Evolutionary conservation across 1,284 basidiomycete species (phyloP).

Genomic region (Rhizopogon parksii): DNA sequence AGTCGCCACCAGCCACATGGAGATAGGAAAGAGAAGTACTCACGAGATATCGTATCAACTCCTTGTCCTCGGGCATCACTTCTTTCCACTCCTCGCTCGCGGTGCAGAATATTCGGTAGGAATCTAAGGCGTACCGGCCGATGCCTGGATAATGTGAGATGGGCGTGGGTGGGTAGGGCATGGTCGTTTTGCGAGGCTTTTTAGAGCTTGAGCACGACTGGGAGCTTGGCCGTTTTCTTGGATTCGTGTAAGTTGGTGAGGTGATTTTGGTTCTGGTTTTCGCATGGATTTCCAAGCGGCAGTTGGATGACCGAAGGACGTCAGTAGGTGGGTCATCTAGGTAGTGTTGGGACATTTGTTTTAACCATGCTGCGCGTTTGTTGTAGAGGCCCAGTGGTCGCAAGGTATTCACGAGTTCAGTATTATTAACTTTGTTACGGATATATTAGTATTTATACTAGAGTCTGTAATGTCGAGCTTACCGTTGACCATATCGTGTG

Average conservation of each 20-base stretch:
- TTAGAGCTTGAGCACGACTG: neutral
- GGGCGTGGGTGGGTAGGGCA: constrained; percentile 36
- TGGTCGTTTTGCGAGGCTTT: neutral
- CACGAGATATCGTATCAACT: constrained; percentile 53
- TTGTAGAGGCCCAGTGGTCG: constrained; percentile 47
- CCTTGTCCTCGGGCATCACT: constrained; percentile 56
- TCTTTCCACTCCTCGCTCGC: constrained; percentile 43
- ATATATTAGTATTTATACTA: neutral
- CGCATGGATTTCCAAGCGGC: neutral
- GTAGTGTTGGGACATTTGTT: constrained; percentile 41
- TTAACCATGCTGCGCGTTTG: constrained; percentile 44
- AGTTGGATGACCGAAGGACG: neutral
- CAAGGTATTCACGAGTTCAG: constrained; percentile 37
- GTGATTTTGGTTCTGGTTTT: neutral
- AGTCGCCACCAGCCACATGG: neutral
- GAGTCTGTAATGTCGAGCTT: neutral
- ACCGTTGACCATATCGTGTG: constrained; percentile 47
- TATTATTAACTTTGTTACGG: constrained; percentile 24
- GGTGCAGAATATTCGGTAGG: constrained; percentile 58
- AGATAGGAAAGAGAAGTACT: constrained; percentile 12
- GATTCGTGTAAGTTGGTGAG: neutral
- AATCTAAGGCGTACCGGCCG: constrained; percentile 60
- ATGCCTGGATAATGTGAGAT: constrained; percentile 51
- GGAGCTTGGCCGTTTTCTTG: neutral
- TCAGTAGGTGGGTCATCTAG: constrained; percentile 34